These are phyloP conservation scores for Linnemannia elongata DNA, from an alignment of 192 early-diverging fungal genomes.

Conservation along the genomic window DNA sequence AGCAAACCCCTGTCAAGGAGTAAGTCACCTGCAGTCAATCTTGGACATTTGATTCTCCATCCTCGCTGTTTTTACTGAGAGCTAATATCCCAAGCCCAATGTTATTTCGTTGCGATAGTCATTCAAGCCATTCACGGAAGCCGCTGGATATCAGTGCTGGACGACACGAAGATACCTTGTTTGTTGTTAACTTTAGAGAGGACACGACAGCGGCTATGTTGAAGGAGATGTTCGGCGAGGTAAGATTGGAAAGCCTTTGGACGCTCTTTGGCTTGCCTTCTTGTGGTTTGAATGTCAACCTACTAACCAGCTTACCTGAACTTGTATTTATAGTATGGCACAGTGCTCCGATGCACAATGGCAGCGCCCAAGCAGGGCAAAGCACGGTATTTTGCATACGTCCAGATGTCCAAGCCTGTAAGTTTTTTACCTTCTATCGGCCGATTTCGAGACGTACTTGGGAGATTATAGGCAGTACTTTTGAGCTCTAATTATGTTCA, in stretches of 20 bases:
- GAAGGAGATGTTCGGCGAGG: slow-evolving; percentile 33
- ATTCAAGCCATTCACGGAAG: background rate
- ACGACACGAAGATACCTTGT: slow-evolving; percentile 43
- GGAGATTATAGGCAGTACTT: background rate
- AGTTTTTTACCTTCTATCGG: background rate
- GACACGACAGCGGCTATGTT: slow-evolving; percentile 22
- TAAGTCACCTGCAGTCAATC: background rate
- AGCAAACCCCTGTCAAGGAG: background rate
- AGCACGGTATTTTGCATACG: slow-evolving; percentile 23
- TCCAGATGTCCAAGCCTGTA: slow-evolving; percentile 32
- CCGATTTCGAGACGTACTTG: background rate
- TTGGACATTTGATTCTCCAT: background rate
- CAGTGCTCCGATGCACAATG: slow-evolving; percentile 25
- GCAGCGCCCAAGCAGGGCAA: background rate
- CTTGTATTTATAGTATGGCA: slow-evolving; percentile 21
- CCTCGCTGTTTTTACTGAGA: background rate
- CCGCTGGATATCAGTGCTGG: slow-evolving; percentile 34
- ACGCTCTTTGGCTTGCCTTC: background rate
- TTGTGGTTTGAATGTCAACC: too few species aligned
- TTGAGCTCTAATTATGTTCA: background rate
- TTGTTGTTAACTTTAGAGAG: slow-evolving; percentile 35
- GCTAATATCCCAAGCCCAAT: background rate
- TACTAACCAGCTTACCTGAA: background rate
- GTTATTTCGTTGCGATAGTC: background rate
- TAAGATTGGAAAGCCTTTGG: background rate